These are phyloP conservation scores for Paspalum notatum DNA, from an alignment of 176 grass and related monocot species.

Conservation along the genomic window DNA sequence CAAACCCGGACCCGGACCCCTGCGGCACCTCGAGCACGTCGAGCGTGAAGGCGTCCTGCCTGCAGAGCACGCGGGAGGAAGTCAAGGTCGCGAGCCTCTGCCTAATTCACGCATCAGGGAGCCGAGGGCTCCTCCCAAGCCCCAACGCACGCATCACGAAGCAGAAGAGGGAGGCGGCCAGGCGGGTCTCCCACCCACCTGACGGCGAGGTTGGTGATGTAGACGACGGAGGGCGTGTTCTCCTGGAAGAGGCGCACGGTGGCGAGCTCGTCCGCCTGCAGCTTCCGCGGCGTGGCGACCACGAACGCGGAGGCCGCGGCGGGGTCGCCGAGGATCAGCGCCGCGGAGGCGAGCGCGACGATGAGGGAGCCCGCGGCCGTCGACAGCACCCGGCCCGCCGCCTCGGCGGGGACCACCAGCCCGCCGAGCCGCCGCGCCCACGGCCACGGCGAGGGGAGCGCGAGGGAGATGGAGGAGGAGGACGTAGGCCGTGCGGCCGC, in stretches of 20 bases:
- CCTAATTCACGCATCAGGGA: not conserved
- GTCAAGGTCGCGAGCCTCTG: conserved; percentile 2
- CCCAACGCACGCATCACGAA: too few species aligned
- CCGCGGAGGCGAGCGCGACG: conserved; percentile 63
- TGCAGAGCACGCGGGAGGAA: conserved; percentile 16
- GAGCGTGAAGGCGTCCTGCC: conserved; percentile 97
- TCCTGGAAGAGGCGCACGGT: conserved; percentile 96
- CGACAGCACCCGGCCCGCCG: conserved; percentile 43
- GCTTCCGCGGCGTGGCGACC: conserved; percentile 71
- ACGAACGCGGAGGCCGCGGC: conserved; percentile 79
- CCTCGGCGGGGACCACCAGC: conserved; percentile 36
- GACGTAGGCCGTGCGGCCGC: not conserved
- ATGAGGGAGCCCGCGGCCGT: conserved; percentile 64
- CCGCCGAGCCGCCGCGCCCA: conserved; percentile 4
- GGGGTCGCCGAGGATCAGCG: conserved; percentile 68
- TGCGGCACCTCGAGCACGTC: conserved; percentile 99
- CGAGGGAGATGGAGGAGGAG: not conserved
- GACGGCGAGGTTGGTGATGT: conserved; percentile 95
- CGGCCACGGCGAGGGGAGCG: conserved; percentile 7
- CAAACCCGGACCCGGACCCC: conserved; percentile 91
- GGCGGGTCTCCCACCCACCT: conserved; percentile 36
- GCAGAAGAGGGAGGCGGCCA: too few species aligned
- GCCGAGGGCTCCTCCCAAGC: not conserved
- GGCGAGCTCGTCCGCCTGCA: conserved; percentile 92
- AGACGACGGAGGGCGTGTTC: conserved; percentile 97